Base-by-base conservation (phyloP, 2,329 filamentous ascomycete species). In the Cladophialophora bantiana region DNA sequence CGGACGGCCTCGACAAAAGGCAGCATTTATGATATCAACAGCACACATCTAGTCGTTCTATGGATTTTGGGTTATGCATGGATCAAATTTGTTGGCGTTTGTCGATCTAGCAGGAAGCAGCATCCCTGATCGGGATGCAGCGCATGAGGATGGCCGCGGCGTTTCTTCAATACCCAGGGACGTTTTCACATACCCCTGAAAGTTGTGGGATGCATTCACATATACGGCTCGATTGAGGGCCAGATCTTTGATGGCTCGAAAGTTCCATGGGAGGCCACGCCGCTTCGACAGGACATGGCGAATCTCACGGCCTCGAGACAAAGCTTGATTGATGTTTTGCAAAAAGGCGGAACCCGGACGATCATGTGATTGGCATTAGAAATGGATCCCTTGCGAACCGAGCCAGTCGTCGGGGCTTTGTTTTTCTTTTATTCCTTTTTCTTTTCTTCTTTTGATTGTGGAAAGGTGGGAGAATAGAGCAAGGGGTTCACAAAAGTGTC, bases 31-130 rank as follows among this genome's bases (percentile, higher is more conserved):
- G 59, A 58, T 70, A 70, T 68, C 68, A 59, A 64, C 68, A 68
- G 64, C 60, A 67, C 54, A 67, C 57, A 71, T 71, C 62, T 71
- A 69, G 59, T 68, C 53, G 55, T 59, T 69, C 35, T 59, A 66
- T 71, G 60, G 63, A 68, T 70, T 67, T 71, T 69, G 65, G 68
- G 67, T 68, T 71, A 69, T 64, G 64, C 64, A 66, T 62, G 61
- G 56, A 65, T 59, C 64, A 64, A 66, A 67, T 57, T 68, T 66
- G 64, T 67, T 71, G 69, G 65, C 63, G 65, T 66, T 69, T 67
- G 68, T 68, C 63, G 32, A 64, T 68, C 57, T 66, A 66, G 40
- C 59, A 65, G 50, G 45, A 59, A 62, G 48, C 62, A 64, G 56
- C 45, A 58, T 42, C 20, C 60, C 56, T 20, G 26, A 53, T 32